Base-by-base conservation (phyloP, 176 grass and related monocot genomes). In the Miscanthus lutarioriparius region DNA sequence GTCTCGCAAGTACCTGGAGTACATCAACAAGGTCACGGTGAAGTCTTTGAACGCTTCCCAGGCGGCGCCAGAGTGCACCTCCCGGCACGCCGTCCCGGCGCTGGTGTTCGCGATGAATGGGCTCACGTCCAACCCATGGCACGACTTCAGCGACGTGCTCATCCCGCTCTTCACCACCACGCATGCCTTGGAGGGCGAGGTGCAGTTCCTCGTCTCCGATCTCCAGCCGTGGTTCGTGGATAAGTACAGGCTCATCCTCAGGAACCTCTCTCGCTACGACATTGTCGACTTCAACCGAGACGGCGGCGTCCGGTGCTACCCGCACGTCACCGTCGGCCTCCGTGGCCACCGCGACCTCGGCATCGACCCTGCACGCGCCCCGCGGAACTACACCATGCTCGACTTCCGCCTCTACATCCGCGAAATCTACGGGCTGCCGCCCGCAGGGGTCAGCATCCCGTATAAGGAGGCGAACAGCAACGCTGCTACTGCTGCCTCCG, bases 71-170 rank as follows among this genome's bases (percentile, higher is more conserved):
- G 68, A 13, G 64, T 95, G 93, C 76, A 85, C 87, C 61, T 88
- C 83, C 27, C 47, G n/a, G 59, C 82, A 92, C 67, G 65, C 41
- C 15, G 45, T 95, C n/a, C 82, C 79, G 0, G 85, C 87, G 28
- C 22, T 92, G 32, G 90, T 95, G 32, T 92, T 95, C 73, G 87
- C 93, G 10, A 87, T 95, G 38, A 91, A 91, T 74, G 87, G 90
- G 26, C 85, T 95, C 6, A 95, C 90, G n/a, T 89, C 85, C 36
- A 95, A 95, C 54, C 41, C 66, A 70, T 95, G 93, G 90, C 93
- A 95, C 68, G 93, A 88, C 64, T 92, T 95, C 82, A 92, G 84
- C 38, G 93, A 95, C 77, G 88, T 95, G 74, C 53, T 95, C 25
- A 22, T 95, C 67, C 93, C 90, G 2, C 85, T 95, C 73, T 95